Evolutionary conservation across 1,284 basidiomycete genomes (phyloP).

Genomic region (Cryptococcus sp.): DNA sequence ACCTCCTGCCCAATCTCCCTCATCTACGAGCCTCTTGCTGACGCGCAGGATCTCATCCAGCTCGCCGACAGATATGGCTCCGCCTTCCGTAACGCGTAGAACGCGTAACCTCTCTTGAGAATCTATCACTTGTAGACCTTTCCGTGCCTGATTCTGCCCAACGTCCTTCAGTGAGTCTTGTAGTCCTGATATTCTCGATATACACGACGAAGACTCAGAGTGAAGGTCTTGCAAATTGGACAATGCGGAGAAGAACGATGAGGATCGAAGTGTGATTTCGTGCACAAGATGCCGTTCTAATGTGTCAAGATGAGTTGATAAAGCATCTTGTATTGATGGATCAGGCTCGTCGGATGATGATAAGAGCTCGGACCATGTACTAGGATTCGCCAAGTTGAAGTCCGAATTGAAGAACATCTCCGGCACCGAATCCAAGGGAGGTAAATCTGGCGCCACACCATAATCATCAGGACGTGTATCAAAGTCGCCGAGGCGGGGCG

Average conservation of each 20-base stretch:
- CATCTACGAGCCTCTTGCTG: constrained; percentile 68
- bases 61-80: constrained; percentile 66
- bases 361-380: constrained; percentile 75
- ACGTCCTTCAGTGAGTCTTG: constrained; percentile 72
- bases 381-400: constrained; percentile 83
- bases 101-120: constrained; percentile 66
- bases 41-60: constrained; percentile 74
- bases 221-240: constrained; percentile 91
- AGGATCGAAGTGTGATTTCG: constrained; percentile 86
- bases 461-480: constrained; percentile 12
- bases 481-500: constrained; percentile 14
- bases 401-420: constrained; percentile 71
- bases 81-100: constrained; percentile 62
- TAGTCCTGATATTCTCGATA: constrained; percentile 72
- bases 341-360: constrained; percentile 52
- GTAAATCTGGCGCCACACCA: constrained; percentile 55
- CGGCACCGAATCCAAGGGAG: constrained; percentile 76
- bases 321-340: constrained; percentile 77
- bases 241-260: constrained; percentile 94
- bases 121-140: constrained; percentile 72
- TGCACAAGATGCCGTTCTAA: constrained; percentile 92
- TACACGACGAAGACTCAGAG: constrained; percentile 79
- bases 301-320: constrained; percentile 90
- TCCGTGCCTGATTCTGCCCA: constrained; percentile 72
- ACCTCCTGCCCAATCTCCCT: constrained; percentile 83